phyloP scores from a whole-genome alignment of 495 filamentous ascomycete species.

The Xylaria scruposa region DNA sequence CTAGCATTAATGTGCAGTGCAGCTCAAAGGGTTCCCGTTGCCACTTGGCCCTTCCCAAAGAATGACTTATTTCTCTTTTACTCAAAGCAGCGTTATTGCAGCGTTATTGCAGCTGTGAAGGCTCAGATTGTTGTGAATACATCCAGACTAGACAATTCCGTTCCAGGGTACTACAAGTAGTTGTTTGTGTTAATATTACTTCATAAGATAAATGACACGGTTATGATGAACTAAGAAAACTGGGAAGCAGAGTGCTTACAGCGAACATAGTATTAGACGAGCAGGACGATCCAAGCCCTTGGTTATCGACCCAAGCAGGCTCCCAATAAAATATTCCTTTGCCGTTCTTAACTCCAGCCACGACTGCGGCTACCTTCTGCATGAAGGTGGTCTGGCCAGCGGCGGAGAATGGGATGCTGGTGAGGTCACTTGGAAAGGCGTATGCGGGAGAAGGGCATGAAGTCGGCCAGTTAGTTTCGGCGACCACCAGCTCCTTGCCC shows the following conservation, averaged over 20 bases:
- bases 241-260: slow-evolving; percentile 27
- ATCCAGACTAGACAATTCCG: slow-evolving; percentile 37
- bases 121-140: slow-evolving; percentile 36
- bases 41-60: not conserved
- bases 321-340: slow-evolving; percentile 74
- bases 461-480: slow-evolving; percentile 73
- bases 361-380: slow-evolving; percentile 58
- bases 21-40: slow-evolving; percentile 11
- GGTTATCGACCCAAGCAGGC: slow-evolving; percentile 71
- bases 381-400: slow-evolving; percentile 67
- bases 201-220: not conserved
- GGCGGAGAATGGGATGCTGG: slow-evolving; percentile 63
- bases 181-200: not conserved
- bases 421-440: slow-evolving; percentile 64
- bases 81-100: too few species aligned
- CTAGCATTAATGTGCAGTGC: not conserved
- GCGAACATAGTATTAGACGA: slow-evolving; percentile 57
- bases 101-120: not conserved
- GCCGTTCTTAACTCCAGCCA: slow-evolving; percentile 57
- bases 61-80: not conserved
- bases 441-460: slow-evolving; percentile 61
- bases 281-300: slow-evolving; percentile 60
- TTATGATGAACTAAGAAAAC: not conserved
- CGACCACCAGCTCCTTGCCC: slow-evolving; percentile 66
- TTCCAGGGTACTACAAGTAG: slow-evolving; percentile 33